Conservation (phyloP, 331 rosid genomes). For the Arachis monticola region DNA sequence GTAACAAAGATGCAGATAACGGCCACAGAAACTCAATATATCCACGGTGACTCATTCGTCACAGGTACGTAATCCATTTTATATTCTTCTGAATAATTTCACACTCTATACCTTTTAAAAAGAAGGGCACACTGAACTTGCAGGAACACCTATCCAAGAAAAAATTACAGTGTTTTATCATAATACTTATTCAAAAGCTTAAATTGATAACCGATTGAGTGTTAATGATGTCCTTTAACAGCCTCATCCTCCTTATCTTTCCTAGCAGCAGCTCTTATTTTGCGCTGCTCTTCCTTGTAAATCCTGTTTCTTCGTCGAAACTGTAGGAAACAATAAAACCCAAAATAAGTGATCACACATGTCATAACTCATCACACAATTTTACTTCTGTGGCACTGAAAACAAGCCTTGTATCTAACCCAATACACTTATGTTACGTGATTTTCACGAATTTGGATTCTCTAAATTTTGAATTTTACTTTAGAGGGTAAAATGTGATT, state of each 20-base stretch:
- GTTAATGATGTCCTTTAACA: conserved; percentile 61
- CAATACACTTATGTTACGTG: background rate
- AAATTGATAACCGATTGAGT: conserved; percentile 41
- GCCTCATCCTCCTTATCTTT: conserved; percentile 65
- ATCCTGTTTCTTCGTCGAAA: conserved; percentile 89
- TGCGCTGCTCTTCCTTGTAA: conserved; percentile 96
- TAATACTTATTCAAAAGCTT: conserved; percentile 47
- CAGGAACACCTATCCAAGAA: conserved; percentile 44
- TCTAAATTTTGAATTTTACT: no score
- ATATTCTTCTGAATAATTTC: no score
- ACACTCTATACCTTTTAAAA: conserved; percentile 2
- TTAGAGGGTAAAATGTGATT: no score
- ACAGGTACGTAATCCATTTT: no score
- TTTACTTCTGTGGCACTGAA: background rate
- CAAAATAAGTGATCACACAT: conserved; percentile 2
- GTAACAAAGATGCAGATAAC: no score
- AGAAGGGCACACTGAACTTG: conserved; percentile 42
- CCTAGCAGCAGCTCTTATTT: conserved; percentile 77
- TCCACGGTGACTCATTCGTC: no score
- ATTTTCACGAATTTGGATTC: background rate
- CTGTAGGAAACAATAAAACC: conserved; percentile 50
- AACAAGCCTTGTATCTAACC: conserved; percentile 1
- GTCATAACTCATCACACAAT: conserved; percentile 2
- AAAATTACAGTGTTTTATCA: conserved; percentile 39
- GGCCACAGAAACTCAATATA: no score